These are phyloP conservation scores for Panellus pusillus DNA, from an alignment of 768 basidiomycete genomes.

Conservation along the genomic window DNA sequence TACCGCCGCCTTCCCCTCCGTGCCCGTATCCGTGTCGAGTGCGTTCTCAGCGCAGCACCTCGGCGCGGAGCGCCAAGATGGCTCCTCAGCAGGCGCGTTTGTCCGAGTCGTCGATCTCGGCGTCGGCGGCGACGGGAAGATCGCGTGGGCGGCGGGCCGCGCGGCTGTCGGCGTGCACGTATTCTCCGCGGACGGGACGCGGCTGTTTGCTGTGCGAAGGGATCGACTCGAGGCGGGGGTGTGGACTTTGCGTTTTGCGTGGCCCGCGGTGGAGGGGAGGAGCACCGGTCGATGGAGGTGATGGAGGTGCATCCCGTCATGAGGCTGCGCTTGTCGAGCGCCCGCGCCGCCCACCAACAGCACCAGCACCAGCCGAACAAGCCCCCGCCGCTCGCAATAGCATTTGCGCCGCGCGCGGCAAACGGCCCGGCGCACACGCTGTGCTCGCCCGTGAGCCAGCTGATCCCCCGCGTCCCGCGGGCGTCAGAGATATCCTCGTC, in stretches of 20 bases:
- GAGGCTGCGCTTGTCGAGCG: constrained; percentile 42
- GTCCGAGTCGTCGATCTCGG: constrained; percentile 12
- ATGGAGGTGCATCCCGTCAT: constrained; percentile 51
- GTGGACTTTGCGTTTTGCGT: no score
- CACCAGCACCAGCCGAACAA: not conserved
- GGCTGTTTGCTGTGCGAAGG: constrained; percentile 11
- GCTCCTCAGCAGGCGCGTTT: not conserved
- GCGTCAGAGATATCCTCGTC: constrained; percentile 65
- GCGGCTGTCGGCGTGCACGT: constrained; percentile 8
- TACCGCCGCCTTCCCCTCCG: no score
- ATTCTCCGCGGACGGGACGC: constrained; percentile 11
- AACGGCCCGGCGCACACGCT: constrained; percentile 35
- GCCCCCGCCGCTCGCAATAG: constrained; percentile 48
- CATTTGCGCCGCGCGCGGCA: constrained; percentile 45
- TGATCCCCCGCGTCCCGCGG: constrained; percentile 23
- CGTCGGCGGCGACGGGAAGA: no score
- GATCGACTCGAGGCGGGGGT: constrained; percentile 14
- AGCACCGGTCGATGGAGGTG: constrained; percentile 34
- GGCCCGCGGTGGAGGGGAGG: not conserved
- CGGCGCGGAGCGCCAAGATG: no score
- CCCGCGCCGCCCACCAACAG: not conserved
- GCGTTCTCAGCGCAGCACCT: no score
- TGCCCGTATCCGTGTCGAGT: no score
- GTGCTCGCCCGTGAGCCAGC: constrained; percentile 16
- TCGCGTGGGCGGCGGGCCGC: constrained; percentile 8